Conservation (phyloP, 1,284 basidiomycete species). For the Ganoderma meredithae region DNA sequence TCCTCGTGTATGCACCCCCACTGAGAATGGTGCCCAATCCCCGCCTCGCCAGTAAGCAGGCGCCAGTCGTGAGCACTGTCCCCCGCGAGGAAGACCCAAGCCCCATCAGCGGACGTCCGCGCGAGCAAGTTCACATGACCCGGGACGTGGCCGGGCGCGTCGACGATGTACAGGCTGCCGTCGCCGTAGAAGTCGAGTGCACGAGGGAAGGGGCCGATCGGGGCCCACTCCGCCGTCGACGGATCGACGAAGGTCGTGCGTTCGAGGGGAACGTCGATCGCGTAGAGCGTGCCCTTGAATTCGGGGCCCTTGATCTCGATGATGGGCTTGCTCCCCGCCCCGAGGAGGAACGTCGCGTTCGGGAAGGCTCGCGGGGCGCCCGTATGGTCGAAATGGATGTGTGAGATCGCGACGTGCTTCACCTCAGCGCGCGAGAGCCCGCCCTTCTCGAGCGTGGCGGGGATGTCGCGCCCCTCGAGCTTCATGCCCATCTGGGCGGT, state of each 20-base stretch:
- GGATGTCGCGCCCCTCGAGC: slow-evolving; percentile 49
- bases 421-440: slow-evolving; percentile 52
- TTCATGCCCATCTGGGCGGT: slow-evolving; percentile 22
- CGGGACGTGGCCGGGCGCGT: slow-evolving; percentile 41
- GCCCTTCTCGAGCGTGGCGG: slow-evolving; percentile 54
- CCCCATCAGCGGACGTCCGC: slow-evolving; percentile 57
- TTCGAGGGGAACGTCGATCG: slow-evolving; percentile 25
- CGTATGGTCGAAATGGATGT: slow-evolving; percentile 56
- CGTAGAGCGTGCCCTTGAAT: slow-evolving; percentile 31
- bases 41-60: slow-evolving; percentile 54
- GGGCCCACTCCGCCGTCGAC: slow-evolving; percentile 13
- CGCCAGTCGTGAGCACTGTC: slow-evolving; percentile 64
- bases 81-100: slow-evolving; percentile 61
- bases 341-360: slow-evolving; percentile 53
- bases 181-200: slow-evolving; percentile 44
- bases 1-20: slow-evolving; percentile 52
- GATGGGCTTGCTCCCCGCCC: slow-evolving; percentile 37
- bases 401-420: slow-evolving; percentile 56
- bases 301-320: slow-evolving; percentile 36
- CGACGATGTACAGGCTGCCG: slow-evolving; percentile 42
- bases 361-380: slow-evolving; percentile 55
- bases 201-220: slow-evolving; percentile 40
- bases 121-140: slow-evolving; percentile 43
- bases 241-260: slow-evolving; percentile 24
- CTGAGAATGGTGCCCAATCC: slow-evolving; percentile 44